Evolutionary conservation across 225 moss, liverwort and hornwort species (phyloP).

Genomic region (Lunularia cruciata): DNA sequence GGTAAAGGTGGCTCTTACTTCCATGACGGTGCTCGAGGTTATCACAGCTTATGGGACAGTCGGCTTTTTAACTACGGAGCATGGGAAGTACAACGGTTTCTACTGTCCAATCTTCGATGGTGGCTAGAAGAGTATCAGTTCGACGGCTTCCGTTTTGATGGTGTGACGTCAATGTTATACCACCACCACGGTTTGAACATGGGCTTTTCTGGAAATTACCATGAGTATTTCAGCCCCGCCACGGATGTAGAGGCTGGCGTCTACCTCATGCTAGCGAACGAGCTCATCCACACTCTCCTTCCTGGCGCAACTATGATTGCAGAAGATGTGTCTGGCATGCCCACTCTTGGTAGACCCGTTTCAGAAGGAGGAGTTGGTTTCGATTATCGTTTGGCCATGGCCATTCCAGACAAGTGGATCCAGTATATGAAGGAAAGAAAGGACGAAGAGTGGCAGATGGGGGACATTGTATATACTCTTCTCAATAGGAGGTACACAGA

Average conservation of each 20-base stretch:
- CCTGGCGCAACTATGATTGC: conserved; percentile 85
- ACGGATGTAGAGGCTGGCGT: conserved; percentile 78
- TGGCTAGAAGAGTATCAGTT: conserved; percentile 90
- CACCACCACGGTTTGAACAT: conserved; percentile 86
- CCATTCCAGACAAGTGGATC: conserved; percentile 96
- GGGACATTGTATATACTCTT: conserved; percentile 76
- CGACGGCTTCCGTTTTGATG: conserved; percentile 94
- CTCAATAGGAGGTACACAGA: conserved; percentile 76
- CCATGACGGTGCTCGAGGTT: conserved; percentile 69
- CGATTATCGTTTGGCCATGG: conserved; percentile 91
- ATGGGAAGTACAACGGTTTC: conserved; percentile 90
- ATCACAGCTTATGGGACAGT: conserved; percentile 89
- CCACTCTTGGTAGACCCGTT: conserved; percentile 81
- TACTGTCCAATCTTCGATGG: conserved; percentile 92
- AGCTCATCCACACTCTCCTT: conserved; percentile 68
- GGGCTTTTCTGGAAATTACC: conserved; percentile 81
- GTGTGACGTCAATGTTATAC: conserved; percentile 95
- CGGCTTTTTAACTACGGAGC: conserved; percentile 86
- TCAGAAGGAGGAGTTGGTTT: conserved; percentile 86
- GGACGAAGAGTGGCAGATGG: conserved; percentile 93
- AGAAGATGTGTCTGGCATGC: conserved; percentile 97
- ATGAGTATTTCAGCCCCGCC: conserved; percentile 77
- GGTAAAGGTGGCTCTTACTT: conserved; percentile 66
- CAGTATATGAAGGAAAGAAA: conserved; percentile 81
- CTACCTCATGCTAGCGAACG: conserved; percentile 90